Evolutionary conservation across 2,329 filamentous ascomycete species (phyloP), one percentile per base, ranked within the genome.

Genomic region (Gaeumannomyces sp.): DNA sequence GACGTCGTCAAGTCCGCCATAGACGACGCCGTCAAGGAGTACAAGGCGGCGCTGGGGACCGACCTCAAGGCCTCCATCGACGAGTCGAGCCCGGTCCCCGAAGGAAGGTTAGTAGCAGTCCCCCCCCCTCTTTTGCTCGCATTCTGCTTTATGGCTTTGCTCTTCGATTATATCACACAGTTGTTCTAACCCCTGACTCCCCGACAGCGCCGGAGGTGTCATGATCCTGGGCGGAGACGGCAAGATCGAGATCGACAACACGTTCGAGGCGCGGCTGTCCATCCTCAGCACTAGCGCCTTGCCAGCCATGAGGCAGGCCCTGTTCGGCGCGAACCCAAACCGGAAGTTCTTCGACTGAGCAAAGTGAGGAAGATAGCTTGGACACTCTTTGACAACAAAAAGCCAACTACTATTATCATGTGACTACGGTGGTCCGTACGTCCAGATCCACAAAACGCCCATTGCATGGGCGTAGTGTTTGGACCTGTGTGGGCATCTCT

Each of bases 161-260:
- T 11, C 10, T 33, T 59, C 14, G 0, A 13, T 38, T 58, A 1
- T 1, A n/a, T 28, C 56, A 13, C 38, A 45, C 38, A 45, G 16
- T 27, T 28, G 5, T 25, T 28, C 19, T 29, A 14, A 64, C n/a
- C 4, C 64, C 72, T 76, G 67, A 76, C 71, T 14, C 28, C 33
- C 29, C 50, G 60, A 67, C 70, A 98, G 95, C 73, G 84, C 93
- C 66, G 95, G 95, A 67, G 95, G 95, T 72, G 83, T 96, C 65
- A 76, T 85, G 66, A 87, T 99, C 69, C 79, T 96, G 64, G 92
- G 93, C 69, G 89, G 90, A 70, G 84, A 83, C 69, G 95, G 95
- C 76, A 97, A 94, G 84, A 98, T 99, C 76, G 93, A 97, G 73
- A 94, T 99, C 78, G 93, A 97, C 85, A 98, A 99, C 83, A 98